Evolutionary conservation across 495 filamentous ascomycete species (phyloP), one percentile per base, ranked within the genome.

Genomic region (Neurospora hispaniola): DNA sequence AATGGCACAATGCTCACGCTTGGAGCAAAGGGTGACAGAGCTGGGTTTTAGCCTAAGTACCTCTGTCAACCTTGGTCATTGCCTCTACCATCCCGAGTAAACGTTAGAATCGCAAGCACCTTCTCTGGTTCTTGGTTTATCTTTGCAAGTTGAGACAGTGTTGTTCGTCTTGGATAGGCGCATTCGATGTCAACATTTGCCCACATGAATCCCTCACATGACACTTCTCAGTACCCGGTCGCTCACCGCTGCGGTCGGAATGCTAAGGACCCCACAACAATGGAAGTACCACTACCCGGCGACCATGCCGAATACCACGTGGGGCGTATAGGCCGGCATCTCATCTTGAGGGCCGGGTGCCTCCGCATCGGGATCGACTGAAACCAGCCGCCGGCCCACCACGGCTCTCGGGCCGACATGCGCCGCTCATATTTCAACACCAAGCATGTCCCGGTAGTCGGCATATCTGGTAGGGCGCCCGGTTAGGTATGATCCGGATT

Each of bases 381-480:
- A 3, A 46, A 20, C 74, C 77, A 1, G 79, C 80, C n/a, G 77
- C 35, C 4, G 35, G 35, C 35, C 35, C 35, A 6, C 82, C 0
- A 74, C 27, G 4, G 81, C 81, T 79, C 78, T 73, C 0, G 35
- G 35, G 80, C 31, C 23, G 68, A 82, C 42, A 77, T 85, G 83
- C 43, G 77, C 12, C 69, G 72, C 5, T 84, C 70, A n/a, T 88
- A 87, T 75, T 76, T 79, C 20, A 76, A 77, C 18, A 74, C 87
- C 18, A 72, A 79, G 16, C 74, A 84, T 69, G 72, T 79, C n/a
- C 77, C 88, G n/a, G 82, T 88, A 75, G 84, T 89, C 7, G 84
- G 84, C n/a, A 86, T 86, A n/a, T 31, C 27, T 31, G 84, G 82
- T 31, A 84, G 83, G 2, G 76, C 80, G 18, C 40, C 40, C 40